Conservation (phyloP, 305 asterid genomes). For the Solanum chacoense region DNA sequence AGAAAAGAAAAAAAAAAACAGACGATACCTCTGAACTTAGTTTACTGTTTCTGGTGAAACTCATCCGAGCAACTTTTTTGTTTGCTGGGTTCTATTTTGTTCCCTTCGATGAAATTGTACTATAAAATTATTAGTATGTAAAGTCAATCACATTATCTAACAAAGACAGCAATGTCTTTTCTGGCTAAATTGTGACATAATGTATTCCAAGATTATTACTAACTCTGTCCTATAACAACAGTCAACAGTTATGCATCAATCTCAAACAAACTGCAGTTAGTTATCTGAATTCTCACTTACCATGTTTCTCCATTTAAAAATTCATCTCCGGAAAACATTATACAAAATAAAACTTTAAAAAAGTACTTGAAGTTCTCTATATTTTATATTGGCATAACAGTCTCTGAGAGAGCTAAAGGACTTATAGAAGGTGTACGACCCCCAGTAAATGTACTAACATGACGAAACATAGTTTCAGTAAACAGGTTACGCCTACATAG, state of each 20-base stretch:
- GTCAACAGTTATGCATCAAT: neutral
- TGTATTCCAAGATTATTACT: neutral
- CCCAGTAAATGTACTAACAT: neutral
- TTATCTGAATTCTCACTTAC: neutral
- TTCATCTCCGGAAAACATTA: neutral
- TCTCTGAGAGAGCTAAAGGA: neutral
- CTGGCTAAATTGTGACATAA: neutral
- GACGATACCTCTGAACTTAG: neutral
- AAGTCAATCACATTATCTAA: neutral
- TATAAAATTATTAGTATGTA: neutral
- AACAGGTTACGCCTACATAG: neutral
- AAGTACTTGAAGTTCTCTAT: neutral
- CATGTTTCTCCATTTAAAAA: neutral
- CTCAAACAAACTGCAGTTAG: neutral
- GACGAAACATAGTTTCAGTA: neutral
- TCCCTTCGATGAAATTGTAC: neutral
- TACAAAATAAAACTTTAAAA: neutral
- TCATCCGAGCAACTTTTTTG: neutral
- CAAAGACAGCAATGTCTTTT: neutral
- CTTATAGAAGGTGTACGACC: neutral
- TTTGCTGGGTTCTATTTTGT: neutral
- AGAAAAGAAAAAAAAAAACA: neutral
- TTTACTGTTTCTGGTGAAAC: neutral
- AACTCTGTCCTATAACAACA: neutral
- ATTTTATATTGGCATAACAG: neutral